Evolutionary conservation across 2,329 filamentous ascomycete species (phyloP).

Genomic region (Penicillium sp.): DNA sequence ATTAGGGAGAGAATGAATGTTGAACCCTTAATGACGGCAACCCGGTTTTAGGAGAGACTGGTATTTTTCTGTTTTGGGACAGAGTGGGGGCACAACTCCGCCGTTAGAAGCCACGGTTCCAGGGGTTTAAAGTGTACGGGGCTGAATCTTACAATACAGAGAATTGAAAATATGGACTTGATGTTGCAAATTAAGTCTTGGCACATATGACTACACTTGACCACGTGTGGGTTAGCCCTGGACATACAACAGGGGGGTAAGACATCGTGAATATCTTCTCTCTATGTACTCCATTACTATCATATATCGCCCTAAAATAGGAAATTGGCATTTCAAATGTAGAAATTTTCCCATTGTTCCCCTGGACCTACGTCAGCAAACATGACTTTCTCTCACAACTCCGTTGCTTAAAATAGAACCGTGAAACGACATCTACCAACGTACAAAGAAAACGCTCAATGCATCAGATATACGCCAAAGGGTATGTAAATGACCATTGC

Average conservation of each 20-base stretch:
- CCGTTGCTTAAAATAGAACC: neutral
- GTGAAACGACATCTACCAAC: slow-evolving; percentile 1
- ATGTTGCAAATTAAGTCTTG: slow-evolving; percentile 1
- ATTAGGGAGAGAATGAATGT: slow-evolving; percentile 10
- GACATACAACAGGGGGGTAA: neutral
- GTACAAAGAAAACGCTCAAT: neutral
- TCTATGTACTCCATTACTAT: too few species aligned
- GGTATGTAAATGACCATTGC: neutral
- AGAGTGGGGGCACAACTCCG: slow-evolving; percentile 5
- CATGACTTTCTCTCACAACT: neutral
- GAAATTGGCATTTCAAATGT: too few species aligned
- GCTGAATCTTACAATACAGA: slow-evolving; percentile 3
- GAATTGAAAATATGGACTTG: neutral
- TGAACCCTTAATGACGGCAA: slow-evolving; percentile 12
- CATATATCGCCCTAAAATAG: neutral
- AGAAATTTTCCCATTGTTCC: too few species aligned
- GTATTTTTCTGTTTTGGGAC: slow-evolving; percentile 12
- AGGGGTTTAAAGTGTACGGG: neutral
- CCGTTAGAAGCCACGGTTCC: neutral
- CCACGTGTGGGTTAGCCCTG: slow-evolving; percentile 5
- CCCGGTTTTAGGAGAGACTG: slow-evolving; percentile 8
- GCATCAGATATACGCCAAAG: slow-evolving; percentile 3
- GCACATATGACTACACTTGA: neutral
- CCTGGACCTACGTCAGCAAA: neutral
- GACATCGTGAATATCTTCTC: neutral